These are phyloP conservation scores for Parmelia sp. DNA, from an alignment of 495 filamentous ascomycete genomes.

Conservation along the genomic window DNA sequence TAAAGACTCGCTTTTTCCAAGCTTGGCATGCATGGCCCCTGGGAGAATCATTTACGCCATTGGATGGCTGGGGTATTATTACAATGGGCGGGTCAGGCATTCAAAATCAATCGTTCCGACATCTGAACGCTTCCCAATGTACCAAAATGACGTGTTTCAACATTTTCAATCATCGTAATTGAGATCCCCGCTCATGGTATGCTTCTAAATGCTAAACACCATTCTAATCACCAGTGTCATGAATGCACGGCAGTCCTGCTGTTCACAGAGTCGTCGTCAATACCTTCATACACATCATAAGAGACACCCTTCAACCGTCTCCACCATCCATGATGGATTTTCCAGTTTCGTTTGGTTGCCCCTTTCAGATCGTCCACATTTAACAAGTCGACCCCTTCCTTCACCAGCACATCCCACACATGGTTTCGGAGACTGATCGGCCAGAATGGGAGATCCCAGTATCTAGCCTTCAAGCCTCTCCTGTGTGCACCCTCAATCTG, in stretches of 20 bases:
- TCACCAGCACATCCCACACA: conserved; percentile 65
- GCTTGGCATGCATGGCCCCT: too few species aligned
- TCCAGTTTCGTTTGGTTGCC: conserved; percentile 17
- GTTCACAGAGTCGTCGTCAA: neutral
- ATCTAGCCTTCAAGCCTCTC: conserved; percentile 64
- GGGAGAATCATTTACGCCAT: too few species aligned
- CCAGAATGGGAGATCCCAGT: conserved; percentile 77
- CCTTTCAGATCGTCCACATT: conserved; percentile 61
- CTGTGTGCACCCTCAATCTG: conserved; percentile 64
- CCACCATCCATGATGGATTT: conserved; percentile 16
- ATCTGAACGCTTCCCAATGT: neutral
- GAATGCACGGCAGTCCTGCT: neutral
- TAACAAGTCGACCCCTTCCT: conserved; percentile 63
- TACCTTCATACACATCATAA: conserved; percentile 11
- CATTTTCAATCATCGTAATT: neutral
- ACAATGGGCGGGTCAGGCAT: neutral
- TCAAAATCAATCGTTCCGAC: neutral
- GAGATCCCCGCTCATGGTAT: neutral
- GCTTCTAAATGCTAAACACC: neutral
- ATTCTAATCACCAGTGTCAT: neutral
- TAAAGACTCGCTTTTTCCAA: conserved; percentile 12
- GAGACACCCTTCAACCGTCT: conserved; percentile 9
- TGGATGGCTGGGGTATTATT: neutral
- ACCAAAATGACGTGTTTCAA: neutral
- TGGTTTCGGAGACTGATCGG: conserved; percentile 65